These are phyloP conservation scores for Trichosanthes truncata DNA, from an alignment of 306 rosid species.

Conservation along the genomic window DNA sequence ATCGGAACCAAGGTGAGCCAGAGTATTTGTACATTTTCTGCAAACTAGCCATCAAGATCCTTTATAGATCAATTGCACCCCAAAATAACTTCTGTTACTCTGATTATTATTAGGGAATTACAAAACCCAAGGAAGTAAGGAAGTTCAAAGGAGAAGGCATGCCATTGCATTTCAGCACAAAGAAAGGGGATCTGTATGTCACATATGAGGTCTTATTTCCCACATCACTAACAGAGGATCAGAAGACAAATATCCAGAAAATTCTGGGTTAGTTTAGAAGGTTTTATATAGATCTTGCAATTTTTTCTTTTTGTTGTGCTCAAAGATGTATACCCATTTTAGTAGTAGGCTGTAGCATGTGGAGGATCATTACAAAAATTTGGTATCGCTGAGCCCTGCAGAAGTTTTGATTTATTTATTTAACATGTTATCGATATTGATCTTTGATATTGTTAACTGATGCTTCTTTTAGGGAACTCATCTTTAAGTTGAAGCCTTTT, in stretches of 20 bases:
- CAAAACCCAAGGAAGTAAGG: constrained; percentile 82
- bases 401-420: constrained; percentile 9
- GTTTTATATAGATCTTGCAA: constrained; percentile 14
- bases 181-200: constrained; percentile 82
- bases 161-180: constrained; percentile 82
- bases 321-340: constrained; percentile 12
- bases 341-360: constrained; percentile 21
- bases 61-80: background rate
- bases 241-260: constrained; percentile 58
- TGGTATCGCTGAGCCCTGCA: background rate
- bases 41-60: background rate
- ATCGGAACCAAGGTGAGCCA: constrained; percentile 76
- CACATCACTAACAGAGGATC: constrained; percentile 62
- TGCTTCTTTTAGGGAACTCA: background rate
- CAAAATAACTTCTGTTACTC: background rate
- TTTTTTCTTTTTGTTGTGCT: background rate
- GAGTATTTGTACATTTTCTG: background rate
- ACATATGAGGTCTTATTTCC: constrained; percentile 87
- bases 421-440: background rate
- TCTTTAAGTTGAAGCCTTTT: background rate
- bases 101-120: constrained; percentile 54
- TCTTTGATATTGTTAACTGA: background rate
- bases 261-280: constrained; percentile 44
- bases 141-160: constrained; percentile 95
- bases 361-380: background rate